Conservation (phyloP, 73 alveolate species). For the Symbiodinium pilosum region DNA sequence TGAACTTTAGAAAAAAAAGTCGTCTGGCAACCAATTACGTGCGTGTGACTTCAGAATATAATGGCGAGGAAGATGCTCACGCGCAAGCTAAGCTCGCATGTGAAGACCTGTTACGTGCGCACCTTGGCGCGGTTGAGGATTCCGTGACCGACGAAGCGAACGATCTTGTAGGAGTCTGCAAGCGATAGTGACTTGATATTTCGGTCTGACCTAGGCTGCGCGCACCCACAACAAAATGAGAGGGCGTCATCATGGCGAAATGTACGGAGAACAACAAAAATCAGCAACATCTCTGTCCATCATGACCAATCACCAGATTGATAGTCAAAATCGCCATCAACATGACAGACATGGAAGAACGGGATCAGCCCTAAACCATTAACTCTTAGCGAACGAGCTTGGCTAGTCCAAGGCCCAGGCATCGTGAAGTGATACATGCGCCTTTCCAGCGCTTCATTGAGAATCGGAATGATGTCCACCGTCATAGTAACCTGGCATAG, state of each 20-base stretch:
- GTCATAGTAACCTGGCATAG: background rate
- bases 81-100: too few relatives aligned
- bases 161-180: constrained; percentile 87
- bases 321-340: too few relatives aligned
- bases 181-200: constrained; percentile 23
- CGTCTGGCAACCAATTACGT: too few relatives aligned
- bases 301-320: too few relatives aligned
- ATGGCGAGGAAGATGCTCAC: background rate
- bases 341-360: background rate
- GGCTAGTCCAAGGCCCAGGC: background rate
- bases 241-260: too few relatives aligned
- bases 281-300: too few relatives aligned
- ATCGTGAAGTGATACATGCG: constrained; percentile 75
- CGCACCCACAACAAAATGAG: too few relatives aligned
- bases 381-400: too few relatives aligned
- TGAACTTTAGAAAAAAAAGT: background rate
- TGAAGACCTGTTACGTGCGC: too few relatives aligned
- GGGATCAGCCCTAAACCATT: too few relatives aligned
- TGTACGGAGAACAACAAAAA: too few relatives aligned
- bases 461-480: constrained; percentile 59
- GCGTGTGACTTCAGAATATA: background rate
- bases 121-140: constrained; percentile 87
- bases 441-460: constrained; percentile 77
- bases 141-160: constrained; percentile 80
- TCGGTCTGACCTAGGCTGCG: constrained; percentile 42